Evolutionary conservation across 2,329 filamentous ascomycete species (phyloP), one percentile per base, ranked within the genome.

Genomic region (Diaporthe australafricana): DNA sequence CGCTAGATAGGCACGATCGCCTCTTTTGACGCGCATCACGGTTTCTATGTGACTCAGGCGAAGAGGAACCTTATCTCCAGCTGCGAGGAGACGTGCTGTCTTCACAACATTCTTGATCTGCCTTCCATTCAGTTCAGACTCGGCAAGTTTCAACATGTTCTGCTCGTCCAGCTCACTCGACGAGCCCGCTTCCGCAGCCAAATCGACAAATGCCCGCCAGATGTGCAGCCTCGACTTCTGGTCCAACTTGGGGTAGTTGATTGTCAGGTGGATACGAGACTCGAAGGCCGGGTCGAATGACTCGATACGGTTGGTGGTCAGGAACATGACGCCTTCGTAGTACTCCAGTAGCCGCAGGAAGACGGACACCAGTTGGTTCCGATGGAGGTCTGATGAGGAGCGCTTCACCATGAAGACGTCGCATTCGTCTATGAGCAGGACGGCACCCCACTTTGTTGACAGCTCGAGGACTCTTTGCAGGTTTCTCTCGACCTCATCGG

Each of bases 391-490:
- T 2, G 80, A 75, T 5, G 75, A 72, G 0, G 77, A 79, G 5
- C 82, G 76, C 16, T 78, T 77, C 9, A 78, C 78, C 11, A 86
- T 78, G 70, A 85, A 86, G 1, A 85, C 80, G 55, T 85, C 83
- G 0, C 81, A 81, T 68, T 85, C 83, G 56, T 85, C 83, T 0
- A 85, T 75, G 0, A 86, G 78, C 1, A 86, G 77, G 72, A 86
- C 81, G 2, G 81, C 82, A 55, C 82, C 79, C 84, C 84, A 86
- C 38, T 83, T 74, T 12, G 75, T 68, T 55, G 84, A 80, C 4
- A 84, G 79, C 3, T 77, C 77, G 1, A 83, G 77, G 0, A 82
- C 80, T 25, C 78, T 78, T 4, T 78, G 76, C 0, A 82, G 77
- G 2, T 74, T 74, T 7, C 71, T 53, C 74, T 85, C 82, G 8